These are phyloP conservation scores for Epichloe coenophiala DNA, from an alignment of 2,329 filamentous ascomycete genomes.

Conservation along the genomic window DNA sequence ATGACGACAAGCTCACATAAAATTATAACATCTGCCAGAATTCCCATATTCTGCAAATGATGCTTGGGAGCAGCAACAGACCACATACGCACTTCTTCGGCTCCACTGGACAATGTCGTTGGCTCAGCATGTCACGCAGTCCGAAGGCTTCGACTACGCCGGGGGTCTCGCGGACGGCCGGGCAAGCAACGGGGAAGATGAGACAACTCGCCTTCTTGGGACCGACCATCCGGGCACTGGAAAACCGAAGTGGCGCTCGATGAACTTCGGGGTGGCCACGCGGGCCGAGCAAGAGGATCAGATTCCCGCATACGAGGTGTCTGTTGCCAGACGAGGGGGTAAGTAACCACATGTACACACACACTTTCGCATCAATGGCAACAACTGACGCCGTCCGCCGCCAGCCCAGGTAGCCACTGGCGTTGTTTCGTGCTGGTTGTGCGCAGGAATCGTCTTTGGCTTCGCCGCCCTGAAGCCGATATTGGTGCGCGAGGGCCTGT, in stretches of 20 bases:
- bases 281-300: background rate
- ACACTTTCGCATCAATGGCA: background rate
- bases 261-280: background rate
- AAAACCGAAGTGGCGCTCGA: background rate
- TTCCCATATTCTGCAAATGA: no score
- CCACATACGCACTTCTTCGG: no score
- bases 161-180: background rate
- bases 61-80: no score
- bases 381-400: background rate
- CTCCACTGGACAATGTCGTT: background rate
- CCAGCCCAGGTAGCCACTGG: slow-evolving; percentile 18
- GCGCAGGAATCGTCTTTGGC: slow-evolving; percentile 70
- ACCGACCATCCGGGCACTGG: background rate
- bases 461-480: slow-evolving; percentile 78
- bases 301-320: background rate
- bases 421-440: slow-evolving; percentile 46
- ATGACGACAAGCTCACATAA: no score
- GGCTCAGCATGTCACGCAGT: background rate
- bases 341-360: background rate
- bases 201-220: background rate
- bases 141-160: background rate
- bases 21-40: no score
- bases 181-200: background rate
- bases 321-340: background rate
- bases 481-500: slow-evolving; percentile 59